These are phyloP conservation scores for Termitomyces bulborhizus DNA, from an alignment of 768 basidiomycete genomes.

Conservation along the genomic window DNA sequence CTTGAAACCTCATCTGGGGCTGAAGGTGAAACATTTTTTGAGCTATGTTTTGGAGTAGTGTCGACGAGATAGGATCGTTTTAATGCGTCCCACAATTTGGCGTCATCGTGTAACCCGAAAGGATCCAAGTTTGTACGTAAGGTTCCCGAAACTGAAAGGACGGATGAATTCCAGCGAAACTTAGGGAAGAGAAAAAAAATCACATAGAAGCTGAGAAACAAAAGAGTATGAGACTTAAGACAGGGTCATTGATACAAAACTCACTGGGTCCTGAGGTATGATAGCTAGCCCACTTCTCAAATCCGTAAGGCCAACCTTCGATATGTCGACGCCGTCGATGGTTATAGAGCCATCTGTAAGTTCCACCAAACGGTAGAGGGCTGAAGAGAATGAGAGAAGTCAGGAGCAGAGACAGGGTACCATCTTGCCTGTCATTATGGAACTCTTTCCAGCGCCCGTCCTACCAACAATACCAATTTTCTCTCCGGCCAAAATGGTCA, in stretches of 20 bases:
- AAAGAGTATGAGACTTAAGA: background rate
- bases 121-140: slow-evolving; percentile 88
- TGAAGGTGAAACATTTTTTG: slow-evolving; percentile 21
- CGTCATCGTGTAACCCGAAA: slow-evolving; percentile 76
- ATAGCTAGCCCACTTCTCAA: slow-evolving; percentile 65
- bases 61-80: slow-evolving; percentile 81
- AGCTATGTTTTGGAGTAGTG: slow-evolving; percentile 24
- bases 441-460: slow-evolving; percentile 87
- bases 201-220: slow-evolving; percentile 39
- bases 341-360: slow-evolving; percentile 64
- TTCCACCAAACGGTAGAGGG: slow-evolving; percentile 83
- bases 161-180: slow-evolving; percentile 5
- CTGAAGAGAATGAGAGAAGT: slow-evolving; percentile 19
- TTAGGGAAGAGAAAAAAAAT: slow-evolving; percentile 9
- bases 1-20: slow-evolving; percentile 26
- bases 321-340: slow-evolving; percentile 83
- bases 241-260: slow-evolving; percentile 16
- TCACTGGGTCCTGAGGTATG: slow-evolving; percentile 79
- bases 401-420: background rate
- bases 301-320: slow-evolving; percentile 71
- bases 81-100: slow-evolving; percentile 81
- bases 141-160: slow-evolving; percentile 58
- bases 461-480: slow-evolving; percentile 90
- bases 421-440: slow-evolving; percentile 68
- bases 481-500: slow-evolving; percentile 70